Evolutionary conservation across 495 filamentous ascomycete genomes (phyloP), one percentile per base, ranked within the genome.

Genomic region (Trichoderma reesei): DNA sequence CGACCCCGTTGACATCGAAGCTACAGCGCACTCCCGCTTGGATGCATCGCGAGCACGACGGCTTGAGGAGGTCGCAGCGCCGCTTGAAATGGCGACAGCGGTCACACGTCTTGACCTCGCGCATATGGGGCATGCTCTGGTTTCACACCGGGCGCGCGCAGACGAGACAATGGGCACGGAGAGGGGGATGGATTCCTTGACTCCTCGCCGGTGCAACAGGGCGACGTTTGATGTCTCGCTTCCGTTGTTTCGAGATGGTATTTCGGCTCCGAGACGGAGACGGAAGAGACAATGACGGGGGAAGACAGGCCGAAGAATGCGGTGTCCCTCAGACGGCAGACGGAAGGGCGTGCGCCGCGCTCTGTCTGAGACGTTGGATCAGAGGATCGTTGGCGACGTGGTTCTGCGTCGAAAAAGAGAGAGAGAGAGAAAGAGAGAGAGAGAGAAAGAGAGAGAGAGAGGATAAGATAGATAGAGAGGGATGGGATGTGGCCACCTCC

Each of bases 21-120:
- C 61, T 62, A 31, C 61, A 62, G 38, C 61, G 61, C 37, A 62
- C 61, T 6, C 61, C 61, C 7, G 61, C 61, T 41, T 62, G 61
- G n/a, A 62, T 42, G 61, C 61, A 62, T 34, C 61, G 61, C n/a
- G 61, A 62, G 61, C 61, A 62, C 0, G 61, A 41, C 3, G 61
- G 61, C 61, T 62, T 62, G 61, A 62, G 61, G 1, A 62, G 39
- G 18, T 62, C 61, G 41, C 61, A 62, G 38, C 61, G 61, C 37
- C 61, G 61, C 16, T 62, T 62, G 61, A 62, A 62, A n/a, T 62
- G 61, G 6, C 61, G 61, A 31, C 61, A 62, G 61, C 61, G 61
- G 39, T 62, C 61, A 37, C 61, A 62, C 16, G 61, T 62, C 39
- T 62, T 62, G 4, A 62, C 61, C 39, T 62, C 61, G 39, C 61